These are phyloP conservation scores for Volvox reticuliferus DNA, from an alignment of 139 green algal genomes.

Conservation along the genomic window DNA sequence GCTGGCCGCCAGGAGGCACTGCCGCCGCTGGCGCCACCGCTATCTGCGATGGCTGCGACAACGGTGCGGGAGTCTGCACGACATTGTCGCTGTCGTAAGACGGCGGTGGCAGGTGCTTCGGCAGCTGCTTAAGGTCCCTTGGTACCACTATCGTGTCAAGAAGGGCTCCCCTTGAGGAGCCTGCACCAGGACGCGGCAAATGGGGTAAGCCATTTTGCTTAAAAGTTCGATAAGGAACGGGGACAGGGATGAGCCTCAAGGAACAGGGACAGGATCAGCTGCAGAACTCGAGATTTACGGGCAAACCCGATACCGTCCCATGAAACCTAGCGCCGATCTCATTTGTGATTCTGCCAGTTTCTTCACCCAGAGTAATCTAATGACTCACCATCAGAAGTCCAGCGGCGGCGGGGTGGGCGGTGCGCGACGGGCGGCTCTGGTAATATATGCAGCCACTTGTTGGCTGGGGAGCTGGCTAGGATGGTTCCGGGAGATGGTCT, in stretches of 20 bases:
- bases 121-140: constrained; percentile 59
- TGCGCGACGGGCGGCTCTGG: constrained; percentile 13
- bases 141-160: constrained; percentile 71
- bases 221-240: too few species aligned
- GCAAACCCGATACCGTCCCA: too few species aligned
- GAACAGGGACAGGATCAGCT: too few species aligned
- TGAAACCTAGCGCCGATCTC: too few species aligned
- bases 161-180: constrained; percentile 21
- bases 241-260: too few species aligned
- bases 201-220: too few species aligned
- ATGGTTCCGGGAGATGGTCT: constrained; percentile 13
- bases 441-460: constrained; percentile 47
- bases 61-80: not conserved
- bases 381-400: constrained; percentile 34
- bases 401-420: not conserved
- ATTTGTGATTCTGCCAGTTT: too few species aligned
- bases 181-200: not conserved
- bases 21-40: not conserved
- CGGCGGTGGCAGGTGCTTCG: constrained; percentile 59
- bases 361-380: too few species aligned
- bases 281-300: too few species aligned
- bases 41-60: not conserved
- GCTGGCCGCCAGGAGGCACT: not conserved
- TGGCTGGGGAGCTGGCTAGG: constrained; percentile 3
- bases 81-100: constrained; percentile 54